Evolutionary conservation across 2,329 filamentous ascomycete species (phyloP), one percentile per base, ranked within the genome.

Genomic region (Colletotrichum sansevieriae): DNA sequence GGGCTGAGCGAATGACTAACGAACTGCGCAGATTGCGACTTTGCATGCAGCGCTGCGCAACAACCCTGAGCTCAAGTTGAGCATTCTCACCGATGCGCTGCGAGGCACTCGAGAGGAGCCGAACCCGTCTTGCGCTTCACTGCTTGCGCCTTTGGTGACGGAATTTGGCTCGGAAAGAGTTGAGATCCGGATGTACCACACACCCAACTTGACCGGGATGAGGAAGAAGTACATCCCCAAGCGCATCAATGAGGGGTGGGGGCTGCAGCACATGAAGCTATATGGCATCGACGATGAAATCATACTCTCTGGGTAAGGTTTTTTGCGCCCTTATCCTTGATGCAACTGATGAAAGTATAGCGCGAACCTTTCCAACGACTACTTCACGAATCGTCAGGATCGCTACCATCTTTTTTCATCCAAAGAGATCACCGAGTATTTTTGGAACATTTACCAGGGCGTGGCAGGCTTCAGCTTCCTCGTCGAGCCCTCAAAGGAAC

Each of bases 261-360:
- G 96, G 1, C 81, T 99, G 70, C 96, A 99, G 78, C 96, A 99
- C 77, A 99, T 99, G 95, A 99, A 99, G 85, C 84, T 99, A 0
- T 99, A 99, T 74, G 96, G 96, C 0, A 84, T 97, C 22, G 96
- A 99, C 74, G 94, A 99, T 75, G 94, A 97, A 78, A 92, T 99
- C 66, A 95, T 99, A 72, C 88, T 99, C 74, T 97, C 95, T 8
- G 95, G 94, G 88, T 93, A 86, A 71, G 83, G 3, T 1, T 11
- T 13, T 9, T 49, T 15, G 20, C 33, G 20, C 15, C 15, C 12
- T 4, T 1, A 1, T 7, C 13, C 13, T 10, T 5, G 20, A 29
- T 33, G 3, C 15, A 15, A 25, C 66, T 69, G 44, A 65, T 44
- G 37, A 9, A 3, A 6, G 15, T 7, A 9, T 43, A 86, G 84